A percentile compares a stretch with the other conserved stretches of the same genome.
Conservation (phyloP, 352 stramenopile species). For the Discostella stelligera region DNA sequence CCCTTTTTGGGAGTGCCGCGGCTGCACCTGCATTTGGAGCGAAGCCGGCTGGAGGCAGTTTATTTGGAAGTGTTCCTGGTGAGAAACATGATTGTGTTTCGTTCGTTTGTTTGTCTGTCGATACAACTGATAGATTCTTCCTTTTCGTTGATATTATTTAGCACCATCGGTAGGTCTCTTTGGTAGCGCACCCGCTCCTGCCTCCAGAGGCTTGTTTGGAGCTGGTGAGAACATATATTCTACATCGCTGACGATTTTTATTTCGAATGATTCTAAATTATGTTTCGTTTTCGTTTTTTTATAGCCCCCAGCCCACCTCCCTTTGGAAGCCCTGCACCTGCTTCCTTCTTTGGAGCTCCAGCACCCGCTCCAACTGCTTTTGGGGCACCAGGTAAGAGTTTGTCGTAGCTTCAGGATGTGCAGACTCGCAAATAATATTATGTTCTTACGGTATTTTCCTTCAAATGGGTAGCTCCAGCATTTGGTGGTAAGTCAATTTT, state of each 20-base stretch:
- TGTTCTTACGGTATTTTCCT: neutral
- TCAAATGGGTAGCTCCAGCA: constrained; percentile 4
- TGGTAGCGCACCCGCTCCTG: constrained; percentile 22
- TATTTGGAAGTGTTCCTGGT: constrained; percentile 32
- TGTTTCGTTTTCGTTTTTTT: neutral
- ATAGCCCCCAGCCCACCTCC: constrained; percentile 5
- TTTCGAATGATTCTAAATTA: neutral
- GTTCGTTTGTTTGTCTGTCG: neutral
- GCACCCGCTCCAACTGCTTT: constrained; percentile 17
- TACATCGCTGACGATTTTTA: neutral
- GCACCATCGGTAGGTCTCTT: constrained; percentile 27
- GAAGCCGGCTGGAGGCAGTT: constrained; percentile 28
- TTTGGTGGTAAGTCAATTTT: constrained; percentile 12
- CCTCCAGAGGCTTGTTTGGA: constrained; percentile 20
- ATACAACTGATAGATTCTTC: neutral
- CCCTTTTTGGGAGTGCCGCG: constrained; percentile 46
- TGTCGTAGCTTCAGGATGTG: neutral
- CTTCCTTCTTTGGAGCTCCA: constrained; percentile 7
- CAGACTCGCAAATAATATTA: neutral
- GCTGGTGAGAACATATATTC: constrained; percentile 2
- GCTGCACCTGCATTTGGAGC: constrained; percentile 29
- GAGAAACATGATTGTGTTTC: constrained; percentile 1
- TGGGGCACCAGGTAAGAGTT: constrained; percentile 13
- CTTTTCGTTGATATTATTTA: neutral
- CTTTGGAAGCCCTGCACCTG: constrained; percentile 14